Evolutionary conservation across 805 yeast species (phyloP), one percentile per base, ranked within the genome.

Genomic region (Tetrapisispora fleetii): DNA sequence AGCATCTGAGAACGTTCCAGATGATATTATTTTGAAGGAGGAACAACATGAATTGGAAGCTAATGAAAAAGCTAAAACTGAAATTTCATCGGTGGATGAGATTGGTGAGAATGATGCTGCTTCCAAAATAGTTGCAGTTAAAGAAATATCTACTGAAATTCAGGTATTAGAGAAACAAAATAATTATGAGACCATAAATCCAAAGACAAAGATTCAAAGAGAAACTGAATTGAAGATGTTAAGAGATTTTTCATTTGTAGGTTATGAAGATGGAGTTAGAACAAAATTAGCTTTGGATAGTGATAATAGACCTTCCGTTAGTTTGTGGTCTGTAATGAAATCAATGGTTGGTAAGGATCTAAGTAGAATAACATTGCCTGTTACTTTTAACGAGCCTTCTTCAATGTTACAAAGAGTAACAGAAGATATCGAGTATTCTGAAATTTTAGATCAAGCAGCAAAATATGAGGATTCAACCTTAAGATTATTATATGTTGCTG

Each of bases 341-440:
- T 86, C 95, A 1, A 78, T 91, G 81, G 85, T 91, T 63, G 99
- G 99, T 53, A 90, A 89, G 63, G 99, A 91, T 67, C 87, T 93
- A 95, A 90, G 98, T 6, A 82, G 79, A 64, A 90, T 91, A 88
- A 79, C 99, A 0, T 76, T 91, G 32, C 99, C 99, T 1, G 99
- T 91, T n/a, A 80, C 95, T 0, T 91, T 91, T 70, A 91, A 91
- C 62, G 99, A 91, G 65, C 93, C 96, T 57, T 89, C 97, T 0
- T 86, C 95, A 2, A 73, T 91, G 58, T 71, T 91, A 50, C 98
- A 93, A 69, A 80, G 99, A 64, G 85, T 89, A 35, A 88, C 95
- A 0, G 99, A 91, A 67, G 98, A 93, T 67, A 78, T 91, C 68
- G 99, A 91, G 65, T 93, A 90, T 59, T 77, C 85, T 3, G 78